phyloP scores from a whole-genome alignment of 148 eudicot species.

The Nyssa sinensis region DNA sequence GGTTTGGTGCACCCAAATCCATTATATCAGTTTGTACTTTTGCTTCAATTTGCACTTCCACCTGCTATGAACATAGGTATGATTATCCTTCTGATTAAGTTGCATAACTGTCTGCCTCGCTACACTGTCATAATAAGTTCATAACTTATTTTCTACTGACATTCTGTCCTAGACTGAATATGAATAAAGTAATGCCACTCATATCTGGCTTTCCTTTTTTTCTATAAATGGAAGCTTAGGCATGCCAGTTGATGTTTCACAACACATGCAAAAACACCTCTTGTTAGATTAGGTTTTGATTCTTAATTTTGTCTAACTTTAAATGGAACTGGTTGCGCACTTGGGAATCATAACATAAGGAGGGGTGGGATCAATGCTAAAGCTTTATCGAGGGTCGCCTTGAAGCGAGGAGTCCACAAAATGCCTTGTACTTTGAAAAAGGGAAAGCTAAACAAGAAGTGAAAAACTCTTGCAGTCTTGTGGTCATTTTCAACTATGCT shows the following conservation, averaged over 20 bases:
- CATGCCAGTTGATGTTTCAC: neutral
- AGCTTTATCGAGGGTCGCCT: too few relatives aligned
- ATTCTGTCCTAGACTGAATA: too few relatives aligned
- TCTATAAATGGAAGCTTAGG: neutral
- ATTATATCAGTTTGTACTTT: constrained; percentile 63
- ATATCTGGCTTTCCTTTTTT: neutral
- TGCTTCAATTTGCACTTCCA: constrained; percentile 79
- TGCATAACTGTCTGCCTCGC: neutral
- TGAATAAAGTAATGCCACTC: too few relatives aligned
- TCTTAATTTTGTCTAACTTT: too few relatives aligned
- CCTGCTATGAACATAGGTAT: constrained; percentile 92
- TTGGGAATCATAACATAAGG: too few relatives aligned
- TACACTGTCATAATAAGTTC: neutral
- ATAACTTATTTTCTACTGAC: too few relatives aligned
- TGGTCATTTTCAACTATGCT: too few relatives aligned
- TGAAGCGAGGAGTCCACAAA: too few relatives aligned
- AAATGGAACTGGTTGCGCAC: too few relatives aligned
- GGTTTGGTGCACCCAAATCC: constrained; percentile 57
- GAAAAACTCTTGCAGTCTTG: too few relatives aligned
- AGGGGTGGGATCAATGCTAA: too few relatives aligned
- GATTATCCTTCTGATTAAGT: neutral
- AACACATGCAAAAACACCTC: neutral
- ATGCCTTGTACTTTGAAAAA: too few relatives aligned
- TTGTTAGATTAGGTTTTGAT: neutral
- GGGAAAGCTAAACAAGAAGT: neutral